Evolutionary conservation across 2,329 filamentous ascomycete genomes (phyloP).

Genomic region (Trichoderma cornu-damae): DNA sequence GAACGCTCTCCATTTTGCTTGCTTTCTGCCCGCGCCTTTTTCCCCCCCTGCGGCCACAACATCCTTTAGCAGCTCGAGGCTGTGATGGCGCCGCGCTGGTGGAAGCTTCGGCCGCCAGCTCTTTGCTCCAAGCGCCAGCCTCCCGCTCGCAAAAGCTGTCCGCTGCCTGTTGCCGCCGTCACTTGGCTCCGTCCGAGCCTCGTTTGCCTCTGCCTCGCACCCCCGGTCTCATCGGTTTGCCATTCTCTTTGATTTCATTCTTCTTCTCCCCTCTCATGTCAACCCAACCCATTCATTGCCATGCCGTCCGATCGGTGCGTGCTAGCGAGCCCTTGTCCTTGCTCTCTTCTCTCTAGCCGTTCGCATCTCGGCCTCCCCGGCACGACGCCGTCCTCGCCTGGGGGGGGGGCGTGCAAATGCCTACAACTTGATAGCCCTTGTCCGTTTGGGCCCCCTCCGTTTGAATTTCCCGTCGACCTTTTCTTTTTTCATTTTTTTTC

Average conservation of each 20-base stretch:
- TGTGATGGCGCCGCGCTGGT: conserved; percentile 7
- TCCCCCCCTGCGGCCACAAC: too few relatives aligned
- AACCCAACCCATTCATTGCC: conserved; percentile 5
- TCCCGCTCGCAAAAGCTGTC: neutral
- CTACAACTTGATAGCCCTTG: conserved; percentile 7
- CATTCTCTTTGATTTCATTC: neutral
- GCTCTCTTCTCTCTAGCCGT: conserved; percentile 8
- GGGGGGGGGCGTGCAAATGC: conserved; percentile 17
- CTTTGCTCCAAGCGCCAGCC: neutral
- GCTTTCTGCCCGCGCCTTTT: neutral
- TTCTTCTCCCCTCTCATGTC: conserved; percentile 2
- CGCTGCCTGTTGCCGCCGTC: neutral
- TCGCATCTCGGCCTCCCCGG: conserved; percentile 20
- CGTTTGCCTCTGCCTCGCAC: conserved; percentile 11
- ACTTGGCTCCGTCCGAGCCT: conserved; percentile 3
- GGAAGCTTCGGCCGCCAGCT: conserved; percentile 16
- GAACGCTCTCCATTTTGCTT: neutral
- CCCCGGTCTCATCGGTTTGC: conserved; percentile 2
- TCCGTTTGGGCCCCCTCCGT: conserved; percentile 16
- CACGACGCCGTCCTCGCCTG: conserved; percentile 12
- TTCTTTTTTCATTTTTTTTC: too few relatives aligned
- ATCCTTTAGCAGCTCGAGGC: too few relatives aligned
- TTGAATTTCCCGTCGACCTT: conserved; percentile 18
- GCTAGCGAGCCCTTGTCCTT: conserved; percentile 16
- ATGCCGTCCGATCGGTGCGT: conserved; percentile 16